Percentiles rank a stretch among this genome's conserved stretches.
phyloP scores from a whole-genome alignment of 768 basidiomycete genomes.

The Hortiboletus campestris region DNA sequence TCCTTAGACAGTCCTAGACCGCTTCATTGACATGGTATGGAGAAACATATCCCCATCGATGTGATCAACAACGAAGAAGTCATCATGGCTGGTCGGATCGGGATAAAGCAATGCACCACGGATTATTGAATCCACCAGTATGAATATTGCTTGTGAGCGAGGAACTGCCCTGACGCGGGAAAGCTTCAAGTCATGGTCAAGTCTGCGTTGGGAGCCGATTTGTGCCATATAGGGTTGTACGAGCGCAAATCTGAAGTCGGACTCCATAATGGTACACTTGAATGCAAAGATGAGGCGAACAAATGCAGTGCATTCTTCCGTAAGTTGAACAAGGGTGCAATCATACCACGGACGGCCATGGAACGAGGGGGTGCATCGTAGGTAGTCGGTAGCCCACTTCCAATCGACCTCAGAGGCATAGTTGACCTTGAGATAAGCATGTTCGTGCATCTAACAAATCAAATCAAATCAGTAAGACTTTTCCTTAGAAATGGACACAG shows the following conservation, averaged over 20 bases:
- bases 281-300: neutral
- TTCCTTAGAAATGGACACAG: neutral
- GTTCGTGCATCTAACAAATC: neutral
- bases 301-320: neutral
- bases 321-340: conserved; percentile 10
- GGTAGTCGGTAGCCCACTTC: conserved; percentile 23
- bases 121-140: neutral
- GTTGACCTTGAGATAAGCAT: neutral
- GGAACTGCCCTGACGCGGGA: neutral
- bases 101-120: neutral
- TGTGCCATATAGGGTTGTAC: neutral
- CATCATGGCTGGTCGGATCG: neutral
- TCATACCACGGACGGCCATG: conserved; percentile 25
- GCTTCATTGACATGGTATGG: neutral
- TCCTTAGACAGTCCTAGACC: too few species aligned
- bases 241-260: neutral
- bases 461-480: neutral
- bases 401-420: conserved; percentile 16
- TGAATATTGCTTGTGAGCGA: neutral
- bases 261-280: neutral
- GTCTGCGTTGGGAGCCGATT: neutral
- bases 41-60: neutral
- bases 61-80: neutral
- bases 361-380: conserved; percentile 31
- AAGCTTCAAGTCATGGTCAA: neutral